Evolutionary conservation across 306 rosid genomes (phyloP), one percentile per base, ranked within the genome.

Genomic region (Dicorynia guianensis): DNA sequence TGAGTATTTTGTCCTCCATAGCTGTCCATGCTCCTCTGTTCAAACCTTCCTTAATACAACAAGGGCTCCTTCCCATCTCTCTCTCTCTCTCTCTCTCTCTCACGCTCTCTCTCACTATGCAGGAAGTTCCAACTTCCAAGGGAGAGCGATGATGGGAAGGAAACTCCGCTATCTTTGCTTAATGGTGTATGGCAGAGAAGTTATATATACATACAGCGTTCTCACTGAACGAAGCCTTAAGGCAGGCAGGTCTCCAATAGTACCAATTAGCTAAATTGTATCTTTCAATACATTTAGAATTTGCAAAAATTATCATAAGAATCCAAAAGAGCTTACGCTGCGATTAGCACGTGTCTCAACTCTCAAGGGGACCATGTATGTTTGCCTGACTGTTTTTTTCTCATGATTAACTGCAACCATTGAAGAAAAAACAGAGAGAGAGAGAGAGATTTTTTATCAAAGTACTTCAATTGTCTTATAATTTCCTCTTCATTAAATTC

Each of bases 11-110:
- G 81, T 86, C 90, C 71, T 86, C 90, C 14, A 35, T 53, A 15
- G 87, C 76, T 5, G 87, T 82, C 89, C 89, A 86, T 36, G 89
- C 87, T 78, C 89, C 89, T 77, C 74, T 86, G 19, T 83, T 86
- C 77, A 86, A 65, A 0, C 80, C 85, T 60, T 86, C 81, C 79
- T 86, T 86, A 4, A 79, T 56, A 40, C 87, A 86, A 39, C 87
- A 83, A 34, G 87, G 87, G 11, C 58, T 83, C 18, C 85, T 83
- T 58, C 89, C 87, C 89, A 86, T 86, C 4, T 76, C 72, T 69
- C 30, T 25, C 38, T 61, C 43, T 42, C 6, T 40, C 30, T 25
- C 38, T 61, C 43, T 42, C 6, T 40, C 30, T 25, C 38, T 61
- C 43, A 42, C 6, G n/a, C 4, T 76, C 72, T 69, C 30, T 25